phyloP scores from a whole-genome alignment of 1,284 basidiomycete species.

The Cystobasidium slooffiae region DNA sequence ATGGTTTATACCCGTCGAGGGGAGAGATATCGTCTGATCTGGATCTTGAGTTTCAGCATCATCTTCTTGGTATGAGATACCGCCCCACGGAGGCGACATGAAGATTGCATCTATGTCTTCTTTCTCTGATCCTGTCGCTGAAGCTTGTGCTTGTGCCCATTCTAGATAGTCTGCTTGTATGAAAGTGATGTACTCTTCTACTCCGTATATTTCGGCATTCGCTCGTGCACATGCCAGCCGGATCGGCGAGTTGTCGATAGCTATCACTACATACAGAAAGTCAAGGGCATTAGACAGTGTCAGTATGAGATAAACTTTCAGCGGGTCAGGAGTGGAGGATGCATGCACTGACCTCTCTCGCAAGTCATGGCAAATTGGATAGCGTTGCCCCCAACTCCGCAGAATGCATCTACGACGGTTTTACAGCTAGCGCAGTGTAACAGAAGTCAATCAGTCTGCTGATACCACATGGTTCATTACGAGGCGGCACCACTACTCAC shows the following conservation, averaged over 20 bases:
- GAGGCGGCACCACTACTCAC: conserved; percentile 63
- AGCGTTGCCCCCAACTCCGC: conserved; percentile 95
- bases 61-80: conserved; percentile 66
- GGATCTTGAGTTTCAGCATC: conserved; percentile 34
- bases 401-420: conserved; percentile 84
- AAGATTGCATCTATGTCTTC: conserved; percentile 79
- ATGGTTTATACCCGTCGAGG: background rate
- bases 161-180: conserved; percentile 82
- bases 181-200: conserved; percentile 91
- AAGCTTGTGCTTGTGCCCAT: conserved; percentile 68
- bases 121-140: conserved; percentile 54
- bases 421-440: conserved; percentile 37
- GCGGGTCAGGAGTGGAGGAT: background rate
- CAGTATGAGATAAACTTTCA: background rate
- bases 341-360: conserved; percentile 62
- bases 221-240: conserved; percentile 85
- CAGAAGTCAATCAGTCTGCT: background rate
- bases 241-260: conserved; percentile 81
- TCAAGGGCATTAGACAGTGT: conserved; percentile 22
- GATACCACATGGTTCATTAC: background rate
- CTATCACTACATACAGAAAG: conserved; percentile 69
- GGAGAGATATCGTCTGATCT: background rate
- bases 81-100: conserved; percentile 88
- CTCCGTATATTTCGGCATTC: conserved; percentile 90
- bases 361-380: conserved; percentile 97